Conservation (phyloP, 1,139 yeast genomes). For the Candida anutae region DNA sequence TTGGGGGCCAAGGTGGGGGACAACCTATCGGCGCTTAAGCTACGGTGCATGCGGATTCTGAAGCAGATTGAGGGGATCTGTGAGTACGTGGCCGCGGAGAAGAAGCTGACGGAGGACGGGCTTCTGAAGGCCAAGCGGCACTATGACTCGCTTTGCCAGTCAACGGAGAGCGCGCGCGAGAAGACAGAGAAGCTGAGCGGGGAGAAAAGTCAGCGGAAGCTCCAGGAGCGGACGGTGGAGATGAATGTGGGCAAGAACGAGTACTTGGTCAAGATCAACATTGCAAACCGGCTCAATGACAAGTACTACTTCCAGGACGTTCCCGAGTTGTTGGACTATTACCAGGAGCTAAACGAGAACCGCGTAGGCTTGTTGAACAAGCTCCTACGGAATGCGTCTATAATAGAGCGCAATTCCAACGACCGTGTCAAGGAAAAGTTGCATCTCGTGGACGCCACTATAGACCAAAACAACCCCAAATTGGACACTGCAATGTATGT, state of each 20-base stretch:
- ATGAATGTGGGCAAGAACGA: conserved; percentile 85
- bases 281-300: conserved; percentile 87
- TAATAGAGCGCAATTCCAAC: conserved; percentile 52
- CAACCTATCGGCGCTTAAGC: conserved; percentile 49
- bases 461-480: conserved; percentile 64
- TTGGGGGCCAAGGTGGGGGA: conserved; percentile 55
- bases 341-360: conserved; percentile 79
- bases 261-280: conserved; percentile 71
- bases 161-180: conserved; percentile 73
- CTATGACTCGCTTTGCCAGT: conserved; percentile 74
- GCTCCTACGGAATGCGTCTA: conserved; percentile 57
- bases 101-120: conserved; percentile 55
- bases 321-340: conserved; percentile 82
- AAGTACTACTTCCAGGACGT: conserved; percentile 89
- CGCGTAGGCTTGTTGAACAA: conserved; percentile 68
- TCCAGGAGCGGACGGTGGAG: conserved; percentile 57
- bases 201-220: conserved; percentile 52
- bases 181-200: conserved; percentile 54
- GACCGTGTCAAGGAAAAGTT: conserved; percentile 48
- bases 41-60: conserved; percentile 47
- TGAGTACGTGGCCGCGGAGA: conserved; percentile 48
- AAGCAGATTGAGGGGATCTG: conserved; percentile 52
- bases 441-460: conserved; percentile 46
- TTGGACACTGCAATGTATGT: conserved; percentile 88
- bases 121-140: conserved; percentile 62